Evolutionary conservation across 2,329 filamentous ascomycete species (phyloP), one percentile per base, ranked within the genome.

Genomic region (Aspergillus sp.): DNA sequence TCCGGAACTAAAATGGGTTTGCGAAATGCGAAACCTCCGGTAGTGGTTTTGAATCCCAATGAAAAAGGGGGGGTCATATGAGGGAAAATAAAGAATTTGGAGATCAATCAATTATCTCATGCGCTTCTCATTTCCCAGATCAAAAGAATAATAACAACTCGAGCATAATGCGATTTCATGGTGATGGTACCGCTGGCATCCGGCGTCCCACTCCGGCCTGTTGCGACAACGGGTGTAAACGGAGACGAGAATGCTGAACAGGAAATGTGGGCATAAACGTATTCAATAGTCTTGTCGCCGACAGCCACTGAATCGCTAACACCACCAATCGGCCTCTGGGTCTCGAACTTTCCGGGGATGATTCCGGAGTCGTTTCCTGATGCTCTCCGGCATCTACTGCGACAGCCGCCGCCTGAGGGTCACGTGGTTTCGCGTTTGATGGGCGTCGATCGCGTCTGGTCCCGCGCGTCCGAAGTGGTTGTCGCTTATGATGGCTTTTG

Each of bases 381-480:
- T 19, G 19, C 19, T 19, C 19, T 19, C 19, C 19, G 19, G 19
- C 19, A 19, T 19, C 19, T 19, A 19, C 19, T 19, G 30, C 30
- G 30, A 32, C 30, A n/a, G 41, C 29, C 41, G 46, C 43, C 38
- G 27, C 5, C n/a, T 19, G n/a, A 3, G 6, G 12, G 12, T 64
- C 63, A 66, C 63, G 63, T 66, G 63, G 19, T 8, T 29, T 54
- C 60, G 63, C 52, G 63, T 63, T 58, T 51, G 42, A 49, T 45
- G 46, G 49, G 44, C 9, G 41, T 36, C 29, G 40, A 43, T 42
- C 44, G 48, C 59, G 60, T 57, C 59, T 57, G 41, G 10, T 26
- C 32, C 38, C 40, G 45, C 57, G 57, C 52, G 56, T 53, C 30
- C 8, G 36, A 45, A 28, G 10, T 27, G 8, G 41, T 5, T 2